These are phyloP conservation scores for Lodderomyces margitis DNA, from an alignment of 1,139 yeast species.

Conservation along the genomic window DNA sequence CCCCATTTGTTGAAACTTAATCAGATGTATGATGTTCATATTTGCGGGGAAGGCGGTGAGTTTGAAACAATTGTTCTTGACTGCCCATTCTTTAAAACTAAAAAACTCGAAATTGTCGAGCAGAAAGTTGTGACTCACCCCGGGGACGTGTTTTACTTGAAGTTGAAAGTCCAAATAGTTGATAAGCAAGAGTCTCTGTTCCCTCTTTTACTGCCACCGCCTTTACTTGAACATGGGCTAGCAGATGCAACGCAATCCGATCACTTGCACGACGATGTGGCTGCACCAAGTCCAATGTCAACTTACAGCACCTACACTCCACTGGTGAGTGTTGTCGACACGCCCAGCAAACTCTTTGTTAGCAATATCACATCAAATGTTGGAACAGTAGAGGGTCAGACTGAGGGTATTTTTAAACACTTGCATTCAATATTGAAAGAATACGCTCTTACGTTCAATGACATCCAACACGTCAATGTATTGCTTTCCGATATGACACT, in stretches of 20 bases:
- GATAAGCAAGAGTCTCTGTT: slow-evolving; percentile 32
- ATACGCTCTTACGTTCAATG: slow-evolving; percentile 29
- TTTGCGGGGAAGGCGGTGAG: slow-evolving; percentile 99
- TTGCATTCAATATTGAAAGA: slow-evolving; percentile 31
- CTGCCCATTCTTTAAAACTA: slow-evolving; percentile 70
- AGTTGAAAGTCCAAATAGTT: slow-evolving; percentile 39
- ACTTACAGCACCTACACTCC: neutral
- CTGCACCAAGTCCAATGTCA: neutral
- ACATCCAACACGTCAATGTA: slow-evolving; percentile 58
- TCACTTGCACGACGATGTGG: slow-evolving; percentile 4
- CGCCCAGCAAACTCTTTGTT: slow-evolving; percentile 40
- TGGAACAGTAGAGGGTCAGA: slow-evolving; percentile 40
- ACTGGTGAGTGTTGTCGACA: neutral
- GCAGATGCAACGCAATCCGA: neutral
- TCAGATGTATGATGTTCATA: slow-evolving; percentile 71
- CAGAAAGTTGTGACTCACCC: slow-evolving; percentile 45
- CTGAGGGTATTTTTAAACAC: slow-evolving; percentile 44
- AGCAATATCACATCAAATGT: slow-evolving; percentile 43
- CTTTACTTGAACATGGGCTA: slow-evolving; percentile 45
- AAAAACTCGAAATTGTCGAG: slow-evolving; percentile 47
- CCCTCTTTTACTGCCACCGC: slow-evolving; percentile 38
- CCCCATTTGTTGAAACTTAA: slow-evolving; percentile 62
- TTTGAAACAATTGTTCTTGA: slow-evolving; percentile 91
- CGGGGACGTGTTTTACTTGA: slow-evolving; percentile 66
- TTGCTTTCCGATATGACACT: slow-evolving; percentile 61